Conservation (phyloP, 148 eudicot species). For the Chenopodium formosanum region DNA sequence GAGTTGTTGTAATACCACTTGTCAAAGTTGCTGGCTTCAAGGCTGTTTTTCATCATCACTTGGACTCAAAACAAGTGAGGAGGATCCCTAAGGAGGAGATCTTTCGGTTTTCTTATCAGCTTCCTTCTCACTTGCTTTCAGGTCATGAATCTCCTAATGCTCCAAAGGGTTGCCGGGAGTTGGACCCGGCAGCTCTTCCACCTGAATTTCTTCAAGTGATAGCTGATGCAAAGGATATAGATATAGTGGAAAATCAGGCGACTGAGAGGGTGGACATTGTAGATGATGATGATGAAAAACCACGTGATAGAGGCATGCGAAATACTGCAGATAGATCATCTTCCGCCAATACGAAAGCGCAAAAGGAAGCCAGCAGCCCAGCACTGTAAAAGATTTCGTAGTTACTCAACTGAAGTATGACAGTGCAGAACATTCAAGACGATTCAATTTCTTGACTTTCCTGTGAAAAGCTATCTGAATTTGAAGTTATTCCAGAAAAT, state of each 20-base stretch:
- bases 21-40: slow-evolving; percentile 83
- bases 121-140: slow-evolving; percentile 51
- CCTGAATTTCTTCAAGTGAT: slow-evolving; percentile 51
- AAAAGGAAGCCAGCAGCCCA: neutral
- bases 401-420: neutral
- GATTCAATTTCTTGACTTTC: neutral
- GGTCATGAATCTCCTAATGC: slow-evolving; percentile 50
- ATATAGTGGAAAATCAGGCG: slow-evolving; percentile 27
- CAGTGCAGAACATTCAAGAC: neutral
- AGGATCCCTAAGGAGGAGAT: slow-evolving; percentile 48
- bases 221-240: slow-evolving; percentile 33
- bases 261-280: slow-evolving; percentile 11
- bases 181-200: slow-evolving; percentile 78
- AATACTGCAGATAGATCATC: slow-evolving; percentile 16
- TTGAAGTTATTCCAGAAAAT: neutral
- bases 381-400: neutral
- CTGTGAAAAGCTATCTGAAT: neutral
- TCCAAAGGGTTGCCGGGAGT: slow-evolving; percentile 58
- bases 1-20: slow-evolving; percentile 51
- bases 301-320: slow-evolving; percentile 12
- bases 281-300: slow-evolving; percentile 19
- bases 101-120: slow-evolving; percentile 61
- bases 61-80: slow-evolving; percentile 46
- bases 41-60: slow-evolving; percentile 60
- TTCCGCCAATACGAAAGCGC: neutral